phyloP scores from a whole-genome alignment of 176 grass and related monocot species.

The Miscanthus lutarioriparius region DNA sequence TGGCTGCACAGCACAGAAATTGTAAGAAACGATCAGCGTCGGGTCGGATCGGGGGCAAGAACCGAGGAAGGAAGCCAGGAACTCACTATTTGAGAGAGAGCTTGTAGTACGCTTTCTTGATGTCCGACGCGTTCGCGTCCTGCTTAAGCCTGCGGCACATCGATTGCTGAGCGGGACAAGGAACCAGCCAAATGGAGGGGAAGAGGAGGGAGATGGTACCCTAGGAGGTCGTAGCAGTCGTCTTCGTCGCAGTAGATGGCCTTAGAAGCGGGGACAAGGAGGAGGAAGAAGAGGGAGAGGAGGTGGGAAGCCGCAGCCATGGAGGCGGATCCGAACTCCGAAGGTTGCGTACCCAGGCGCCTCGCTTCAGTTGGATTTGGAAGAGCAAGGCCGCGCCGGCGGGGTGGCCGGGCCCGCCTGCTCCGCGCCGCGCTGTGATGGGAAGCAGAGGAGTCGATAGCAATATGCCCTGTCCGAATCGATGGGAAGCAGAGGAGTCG shows the following conservation, averaged over 20 bases:
- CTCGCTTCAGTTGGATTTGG: background rate
- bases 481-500: no score
- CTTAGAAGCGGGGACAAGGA: slow-evolving; percentile 28
- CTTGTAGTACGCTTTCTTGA: slow-evolving; percentile 96
- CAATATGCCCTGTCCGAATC: no score
- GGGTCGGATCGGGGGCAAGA: slow-evolving; percentile 9
- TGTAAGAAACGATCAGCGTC: background rate
- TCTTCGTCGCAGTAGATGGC: slow-evolving; percentile 97
- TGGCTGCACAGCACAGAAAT: slow-evolving; percentile 51
- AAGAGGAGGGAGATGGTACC: slow-evolving; percentile 38
- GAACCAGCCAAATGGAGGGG: background rate
- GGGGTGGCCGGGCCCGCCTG: no score
- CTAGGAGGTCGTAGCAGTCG: slow-evolving; percentile 97
- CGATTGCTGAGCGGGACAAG: background rate
- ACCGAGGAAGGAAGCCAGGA: background rate
- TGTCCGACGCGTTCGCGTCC: slow-evolving; percentile 83
- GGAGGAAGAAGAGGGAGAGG: slow-evolving; percentile 2
- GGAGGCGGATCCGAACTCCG: slow-evolving; percentile 27
- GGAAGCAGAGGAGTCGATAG: no score
- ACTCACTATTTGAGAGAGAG: slow-evolving; percentile 89
- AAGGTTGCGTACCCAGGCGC: background rate
- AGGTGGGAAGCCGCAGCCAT: slow-evolving; percentile 38
- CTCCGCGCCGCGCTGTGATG: no score
- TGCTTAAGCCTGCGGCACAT: slow-evolving; percentile 59
- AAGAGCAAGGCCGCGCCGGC: background rate